These are phyloP conservation scores for Coemansia sp. DNA, from an alignment of 192 early-diverging fungal genomes.

Conservation along the genomic window DNA sequence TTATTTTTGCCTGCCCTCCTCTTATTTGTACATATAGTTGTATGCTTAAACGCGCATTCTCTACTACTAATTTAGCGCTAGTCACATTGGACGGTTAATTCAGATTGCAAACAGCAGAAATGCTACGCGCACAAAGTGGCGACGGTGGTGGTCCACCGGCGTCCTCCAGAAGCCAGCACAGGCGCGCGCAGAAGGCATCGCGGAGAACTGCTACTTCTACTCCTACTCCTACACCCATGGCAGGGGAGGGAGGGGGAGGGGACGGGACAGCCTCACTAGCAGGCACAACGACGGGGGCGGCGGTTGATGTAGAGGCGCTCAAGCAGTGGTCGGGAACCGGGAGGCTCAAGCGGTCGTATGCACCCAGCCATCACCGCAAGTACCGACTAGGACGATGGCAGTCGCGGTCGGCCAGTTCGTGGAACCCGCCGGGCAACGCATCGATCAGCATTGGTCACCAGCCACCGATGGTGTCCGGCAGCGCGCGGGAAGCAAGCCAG, in stretches of 20 bases:
- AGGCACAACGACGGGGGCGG: conserved; percentile 1
- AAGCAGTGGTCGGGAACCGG: conserved; percentile 47
- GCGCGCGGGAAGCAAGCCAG: background rate
- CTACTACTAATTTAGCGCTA: background rate
- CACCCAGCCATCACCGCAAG: conserved; percentile 22
- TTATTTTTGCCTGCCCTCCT: conserved; percentile 6
- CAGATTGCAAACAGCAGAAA: background rate
- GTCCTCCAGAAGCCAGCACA: too few relatives aligned
- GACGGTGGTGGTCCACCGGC: background rate
- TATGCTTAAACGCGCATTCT: background rate
- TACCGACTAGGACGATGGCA: conserved; percentile 54
- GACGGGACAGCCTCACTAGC: conserved; percentile 1
- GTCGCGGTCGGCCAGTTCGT: conserved; percentile 46
- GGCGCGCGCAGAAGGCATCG: too few relatives aligned
- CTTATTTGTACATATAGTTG: background rate
- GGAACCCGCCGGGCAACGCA: conserved; percentile 44
- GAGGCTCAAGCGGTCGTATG: conserved; percentile 14
- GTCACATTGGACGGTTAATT: background rate
- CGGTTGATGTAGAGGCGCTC: conserved; percentile 38
- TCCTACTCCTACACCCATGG: too few relatives aligned
- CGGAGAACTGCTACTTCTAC: background rate
- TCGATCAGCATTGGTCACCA: background rate
- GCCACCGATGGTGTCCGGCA: background rate
- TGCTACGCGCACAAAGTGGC: conserved; percentile 10
- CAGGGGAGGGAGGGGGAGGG: conserved; percentile 5